These are phyloP conservation scores for Penicillium samsonianum DNA, from an alignment of 495 filamentous ascomycete species.

Conservation along the genomic window DNA sequence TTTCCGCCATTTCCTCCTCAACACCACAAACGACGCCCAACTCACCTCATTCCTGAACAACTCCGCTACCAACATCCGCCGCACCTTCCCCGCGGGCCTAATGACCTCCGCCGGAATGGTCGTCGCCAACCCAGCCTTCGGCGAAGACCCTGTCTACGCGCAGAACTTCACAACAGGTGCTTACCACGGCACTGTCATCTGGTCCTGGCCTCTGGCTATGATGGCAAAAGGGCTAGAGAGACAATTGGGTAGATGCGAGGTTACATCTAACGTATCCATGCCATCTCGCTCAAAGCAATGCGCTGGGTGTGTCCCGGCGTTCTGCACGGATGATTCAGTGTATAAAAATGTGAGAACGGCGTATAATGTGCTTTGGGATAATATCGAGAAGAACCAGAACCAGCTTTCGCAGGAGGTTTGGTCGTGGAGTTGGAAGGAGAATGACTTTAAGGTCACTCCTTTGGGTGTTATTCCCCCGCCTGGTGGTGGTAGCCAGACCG, in stretches of 20 bases:
- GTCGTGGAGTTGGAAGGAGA: conserved; percentile 58
- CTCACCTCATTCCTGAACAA: no score
- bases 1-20: no score
- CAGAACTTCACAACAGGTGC: conserved; percentile 56
- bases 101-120: conserved; percentile 57
- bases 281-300: no score
- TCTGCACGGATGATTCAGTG: conserved; percentile 50
- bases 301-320: no score
- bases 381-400: conserved; percentile 58
- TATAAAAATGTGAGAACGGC: conserved; percentile 52
- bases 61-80: no score
- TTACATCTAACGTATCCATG: no score
- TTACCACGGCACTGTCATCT: conserved; percentile 68
- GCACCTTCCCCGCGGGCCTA: conserved; percentile 58
- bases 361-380: conserved; percentile 62
- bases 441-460: conserved; percentile 49
- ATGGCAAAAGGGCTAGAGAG: conserved; percentile 59
- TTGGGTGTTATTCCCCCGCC: conserved; percentile 54
- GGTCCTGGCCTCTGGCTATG: conserved; percentile 67
- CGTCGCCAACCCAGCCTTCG: conserved; percentile 64
- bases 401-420: conserved; percentile 61
- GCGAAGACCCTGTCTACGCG: conserved; percentile 47
- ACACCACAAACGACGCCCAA: no score
- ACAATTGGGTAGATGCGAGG: no score
- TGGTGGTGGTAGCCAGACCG: conserved; percentile 40